A percentile compares a stretch with the other conserved stretches of the same genome.
Conservation (phyloP, 495 filamentous ascomycete species). For the Cercophora samala region DNA sequence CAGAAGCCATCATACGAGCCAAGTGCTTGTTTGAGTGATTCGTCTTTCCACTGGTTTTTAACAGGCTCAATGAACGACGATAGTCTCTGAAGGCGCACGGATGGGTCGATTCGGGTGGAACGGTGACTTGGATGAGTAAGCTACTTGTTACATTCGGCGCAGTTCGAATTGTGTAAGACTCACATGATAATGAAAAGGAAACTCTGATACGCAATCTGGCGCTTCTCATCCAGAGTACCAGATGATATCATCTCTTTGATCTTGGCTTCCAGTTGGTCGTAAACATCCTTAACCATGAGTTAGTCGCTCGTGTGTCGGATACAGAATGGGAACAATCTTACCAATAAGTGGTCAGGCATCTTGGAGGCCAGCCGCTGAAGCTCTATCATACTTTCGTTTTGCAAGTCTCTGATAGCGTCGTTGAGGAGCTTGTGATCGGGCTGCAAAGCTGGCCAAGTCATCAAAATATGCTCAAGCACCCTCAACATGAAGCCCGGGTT, state of each 20-base stretch:
- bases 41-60: constrained; percentile 73
- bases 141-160: constrained; percentile 13
- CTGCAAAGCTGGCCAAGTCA: constrained; percentile 68
- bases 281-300: constrained; percentile 56
- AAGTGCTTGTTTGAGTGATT: constrained; percentile 61
- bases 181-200: constrained; percentile 92
- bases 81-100: constrained; percentile 60
- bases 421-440: constrained; percentile 68
- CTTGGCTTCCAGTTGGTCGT: constrained; percentile 77
- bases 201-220: constrained; percentile 61
- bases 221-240: constrained; percentile 71
- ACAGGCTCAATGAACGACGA: constrained; percentile 73
- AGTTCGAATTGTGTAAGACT: constrained; percentile 10
- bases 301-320: constrained; percentile 3
- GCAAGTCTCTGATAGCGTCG: constrained; percentile 88
- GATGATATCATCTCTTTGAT: constrained; percentile 75
- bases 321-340: constrained; percentile 31
- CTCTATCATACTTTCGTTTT: constrained; percentile 76
- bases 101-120: constrained; percentile 66
- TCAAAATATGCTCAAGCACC: constrained; percentile 84
- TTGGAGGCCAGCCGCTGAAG: constrained; percentile 83
- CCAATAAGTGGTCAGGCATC: constrained; percentile 83
- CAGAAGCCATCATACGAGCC: constrained; percentile 79
- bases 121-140: constrained; percentile 60
- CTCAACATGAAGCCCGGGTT: constrained; percentile 77